Evolutionary conservation across 306 rosid species (phyloP), one percentile per base, ranked within the genome.

Genomic region (Canavalia gladiata): DNA sequence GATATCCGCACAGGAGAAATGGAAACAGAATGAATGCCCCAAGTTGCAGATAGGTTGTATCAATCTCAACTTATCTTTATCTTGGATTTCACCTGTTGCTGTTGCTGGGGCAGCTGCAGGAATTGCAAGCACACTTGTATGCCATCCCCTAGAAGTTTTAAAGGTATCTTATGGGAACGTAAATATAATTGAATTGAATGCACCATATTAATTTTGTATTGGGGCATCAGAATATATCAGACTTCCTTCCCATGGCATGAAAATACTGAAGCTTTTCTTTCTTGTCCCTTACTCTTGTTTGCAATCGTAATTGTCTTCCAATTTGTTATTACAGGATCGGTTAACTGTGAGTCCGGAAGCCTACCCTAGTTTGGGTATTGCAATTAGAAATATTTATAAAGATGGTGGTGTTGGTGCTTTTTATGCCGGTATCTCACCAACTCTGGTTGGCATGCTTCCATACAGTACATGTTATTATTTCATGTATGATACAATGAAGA

Each of bases 61-160:
- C 62, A 75, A 84, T 84, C 88, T 95, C 75, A 87, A 83, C 68
- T 74, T 95, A 29, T 81, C 91, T 8, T 75, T 95, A 54, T 87
- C 95, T 77, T 95, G 99, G 97, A 88, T 95, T 80, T 95, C 99
- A 79, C 99, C 99, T 0, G 88, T 89, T 68, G 99, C 99, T 18
- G 90, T 93, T 58, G 99, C 91, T 33, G 99, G 99, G 57, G 99
- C 99, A 12, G 97, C 99, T 78, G 98, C 99, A 31, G 99, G 99
- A 81, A 31, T 91, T 10, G 86, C 89, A 58, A 86, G 99, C 90
- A 90, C 99, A 43, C 89, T 95, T 68, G 86, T 28, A 33, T 95
- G 99, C 76, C 99, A 95, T 83, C 99, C 99, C 80, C 97, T 95
- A 1, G 99, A 95, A 87, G 99, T 95, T 82, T 85, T 95, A 75